Evolutionary conservation across 257 asterid species (phyloP).

Genomic region (Agastache rugosa): DNA sequence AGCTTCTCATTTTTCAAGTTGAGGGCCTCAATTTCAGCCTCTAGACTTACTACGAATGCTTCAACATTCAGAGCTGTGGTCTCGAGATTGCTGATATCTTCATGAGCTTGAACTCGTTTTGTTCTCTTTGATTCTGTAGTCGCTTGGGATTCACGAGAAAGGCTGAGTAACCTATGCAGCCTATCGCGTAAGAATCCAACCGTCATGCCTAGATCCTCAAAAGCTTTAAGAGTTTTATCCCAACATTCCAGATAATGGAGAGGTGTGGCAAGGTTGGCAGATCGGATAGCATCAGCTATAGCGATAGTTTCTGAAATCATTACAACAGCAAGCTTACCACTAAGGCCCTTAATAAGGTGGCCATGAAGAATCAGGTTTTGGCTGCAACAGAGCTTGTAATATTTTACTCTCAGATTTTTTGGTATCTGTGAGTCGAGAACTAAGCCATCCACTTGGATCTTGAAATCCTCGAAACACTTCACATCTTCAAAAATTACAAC

Average conservation of each 20-base stretch:
- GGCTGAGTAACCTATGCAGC: conserved; percentile 38
- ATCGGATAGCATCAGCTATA: conserved; percentile 63
- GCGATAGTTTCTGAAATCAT: conserved; percentile 53
- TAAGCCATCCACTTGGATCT: conserved; percentile 53
- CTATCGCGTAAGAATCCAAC: conserved; percentile 62
- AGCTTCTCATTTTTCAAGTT: conserved; percentile 40
- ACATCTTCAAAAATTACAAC: conserved; percentile 44
- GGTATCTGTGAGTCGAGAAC: conserved; percentile 58
- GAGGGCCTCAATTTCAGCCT: conserved; percentile 50
- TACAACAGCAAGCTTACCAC: conserved; percentile 58
- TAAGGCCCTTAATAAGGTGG: conserved; percentile 54
- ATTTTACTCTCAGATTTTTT: conserved; percentile 42
- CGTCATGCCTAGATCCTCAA: conserved; percentile 65
- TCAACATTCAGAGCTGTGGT: conserved; percentile 36
- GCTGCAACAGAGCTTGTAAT: conserved; percentile 62
- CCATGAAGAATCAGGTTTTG: conserved; percentile 59
- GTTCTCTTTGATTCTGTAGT: conserved; percentile 32
- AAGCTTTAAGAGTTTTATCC: conserved; percentile 64
- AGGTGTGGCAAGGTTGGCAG: conserved; percentile 42
- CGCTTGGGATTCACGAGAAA: conserved; percentile 41
- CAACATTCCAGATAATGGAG: conserved; percentile 44
- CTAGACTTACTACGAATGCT: conserved; percentile 34
- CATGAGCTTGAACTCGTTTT: conserved; percentile 41
- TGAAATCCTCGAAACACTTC: conserved; percentile 54
- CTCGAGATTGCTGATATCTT: conserved; percentile 38